Conservation (phyloP, 73 alveolate genomes). For the Paramecium tetraurelia region DNA sequence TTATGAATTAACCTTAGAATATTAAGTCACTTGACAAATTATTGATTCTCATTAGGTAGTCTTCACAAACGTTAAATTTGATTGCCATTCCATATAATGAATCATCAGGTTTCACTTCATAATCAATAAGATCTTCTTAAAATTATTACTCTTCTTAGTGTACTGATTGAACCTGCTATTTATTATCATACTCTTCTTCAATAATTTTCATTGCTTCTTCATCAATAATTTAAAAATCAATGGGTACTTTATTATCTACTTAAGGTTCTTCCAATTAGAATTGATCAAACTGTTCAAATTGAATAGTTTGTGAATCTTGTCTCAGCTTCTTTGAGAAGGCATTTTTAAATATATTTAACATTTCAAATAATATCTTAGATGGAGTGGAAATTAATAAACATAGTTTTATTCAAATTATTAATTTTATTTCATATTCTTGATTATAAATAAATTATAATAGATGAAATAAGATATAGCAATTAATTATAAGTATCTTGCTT, state of each 20-base stretch:
- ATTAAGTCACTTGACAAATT: neutral
- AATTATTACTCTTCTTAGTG: neutral
- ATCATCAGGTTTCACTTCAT: neutral
- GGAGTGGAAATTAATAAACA: neutral
- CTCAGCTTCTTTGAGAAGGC: neutral
- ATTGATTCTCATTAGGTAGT: neutral
- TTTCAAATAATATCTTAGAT: neutral
- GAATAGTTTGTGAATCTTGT: neutral
- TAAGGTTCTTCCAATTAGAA: neutral
- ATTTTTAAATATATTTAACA: neutral
- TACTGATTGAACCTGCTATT: neutral
- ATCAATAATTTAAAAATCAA: constrained; percentile 18
- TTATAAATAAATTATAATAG: neutral
- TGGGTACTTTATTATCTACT: neutral
- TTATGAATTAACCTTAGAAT: neutral
- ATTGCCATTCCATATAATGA: constrained; percentile 25
- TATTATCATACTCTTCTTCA: neutral
- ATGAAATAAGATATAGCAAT: neutral
- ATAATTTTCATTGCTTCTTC: neutral
- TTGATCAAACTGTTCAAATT: neutral
- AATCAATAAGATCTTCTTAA: neutral
- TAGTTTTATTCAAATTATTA: neutral
- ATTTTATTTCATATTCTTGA: neutral
- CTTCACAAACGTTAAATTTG: neutral
- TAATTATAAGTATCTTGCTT: too few relatives aligned